Conservation (phyloP, 805 yeast genomes). For the Yarrowia sp. region DNA sequence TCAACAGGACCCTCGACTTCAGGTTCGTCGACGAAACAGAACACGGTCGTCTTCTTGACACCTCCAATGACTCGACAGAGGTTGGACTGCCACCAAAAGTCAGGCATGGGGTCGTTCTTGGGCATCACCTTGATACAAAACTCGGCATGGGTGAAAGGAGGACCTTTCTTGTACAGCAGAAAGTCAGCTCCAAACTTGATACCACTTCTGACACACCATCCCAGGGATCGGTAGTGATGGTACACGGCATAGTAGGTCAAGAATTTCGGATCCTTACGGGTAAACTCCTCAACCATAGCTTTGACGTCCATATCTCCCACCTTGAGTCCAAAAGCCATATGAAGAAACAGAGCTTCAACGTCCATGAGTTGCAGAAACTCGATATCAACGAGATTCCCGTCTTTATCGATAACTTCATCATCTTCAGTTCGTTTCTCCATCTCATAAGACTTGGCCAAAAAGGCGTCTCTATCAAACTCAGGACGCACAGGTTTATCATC, state of each 20-base stretch:
- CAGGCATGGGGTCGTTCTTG: slow-evolving; percentile 48
- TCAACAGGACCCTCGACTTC: slow-evolving; percentile 42
- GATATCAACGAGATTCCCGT: slow-evolving; percentile 46
- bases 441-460: slow-evolving; percentile 7
- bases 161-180: slow-evolving; percentile 85
- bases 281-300: slow-evolving; percentile 45
- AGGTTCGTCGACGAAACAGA: slow-evolving; percentile 71
- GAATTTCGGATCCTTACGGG: slow-evolving; percentile 51
- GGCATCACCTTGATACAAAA: slow-evolving; percentile 67
- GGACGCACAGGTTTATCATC: slow-evolving; percentile 42
- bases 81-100: slow-evolving; percentile 70
- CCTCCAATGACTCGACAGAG: slow-evolving; percentile 83
- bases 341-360: slow-evolving; percentile 74
- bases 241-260: slow-evolving; percentile 71
- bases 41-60: slow-evolving; percentile 78
- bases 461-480: slow-evolving; percentile 20
- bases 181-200: slow-evolving; percentile 91
- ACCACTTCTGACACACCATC: slow-evolving; percentile 95
- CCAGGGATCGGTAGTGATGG: slow-evolving; percentile 84
- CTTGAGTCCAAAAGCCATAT: slow-evolving; percentile 60
- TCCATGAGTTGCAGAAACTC: slow-evolving; percentile 72
- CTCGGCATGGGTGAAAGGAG: slow-evolving; percentile 95
- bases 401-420: slow-evolving; percentile 47
- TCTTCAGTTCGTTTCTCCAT: slow-evolving; percentile 52
- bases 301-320: slow-evolving; percentile 45